Evolutionary conservation across 2,329 filamentous ascomycete species (phyloP), one percentile per base, ranked within the genome.

Genomic region (Thielaviopsis musarum): DNA sequence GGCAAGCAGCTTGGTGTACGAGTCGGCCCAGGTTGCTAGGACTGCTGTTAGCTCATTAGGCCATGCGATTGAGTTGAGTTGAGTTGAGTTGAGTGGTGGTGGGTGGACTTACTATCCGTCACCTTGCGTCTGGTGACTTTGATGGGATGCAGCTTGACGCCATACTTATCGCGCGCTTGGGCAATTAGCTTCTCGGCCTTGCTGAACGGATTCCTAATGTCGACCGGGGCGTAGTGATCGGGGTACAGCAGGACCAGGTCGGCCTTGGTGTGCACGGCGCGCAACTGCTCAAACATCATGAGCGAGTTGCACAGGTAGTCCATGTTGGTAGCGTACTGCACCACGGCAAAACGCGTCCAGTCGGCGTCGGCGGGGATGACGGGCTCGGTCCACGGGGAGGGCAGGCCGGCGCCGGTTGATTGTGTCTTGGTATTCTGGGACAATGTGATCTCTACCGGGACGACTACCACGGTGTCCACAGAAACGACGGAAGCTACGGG

Each of bases 1-100:
- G 1, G 83, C 81, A 21, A 85, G 75, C 38, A 87, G 76, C 67
- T 88, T 88, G 22, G 82, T 84, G 65, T 81, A 82, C 2, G 79
- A 82, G 41, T 79, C 77, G 60, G 81, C 78, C 82, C 82, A 85
- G 1, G 80, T 81, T 19, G 70, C 73, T 70, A 19, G 62, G 5
- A 62, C 21, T 19, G n/a, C 1, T 24, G 48, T 51, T 51, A 45
- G 58, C n/a, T n/a, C n/a, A n/a, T n/a, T n/a, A n/a, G n/a, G n/a
- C n/a, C n/a, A n/a, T n/a, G n/a, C n/a, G n/a, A n/a, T n/a, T n/a
- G n/a, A n/a, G n/a, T n/a, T n/a, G n/a, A n/a, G n/a, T n/a, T n/a
- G n/a, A n/a, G n/a, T n/a, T n/a, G n/a, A n/a, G n/a, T n/a, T n/a
- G n/a, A n/a, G n/a, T n/a, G 13, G 10, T 17, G 15, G 21, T 13